Evolutionary conservation across 768 basidiomycete genomes (phyloP).

Genomic region (Termitomyces sp.): DNA sequence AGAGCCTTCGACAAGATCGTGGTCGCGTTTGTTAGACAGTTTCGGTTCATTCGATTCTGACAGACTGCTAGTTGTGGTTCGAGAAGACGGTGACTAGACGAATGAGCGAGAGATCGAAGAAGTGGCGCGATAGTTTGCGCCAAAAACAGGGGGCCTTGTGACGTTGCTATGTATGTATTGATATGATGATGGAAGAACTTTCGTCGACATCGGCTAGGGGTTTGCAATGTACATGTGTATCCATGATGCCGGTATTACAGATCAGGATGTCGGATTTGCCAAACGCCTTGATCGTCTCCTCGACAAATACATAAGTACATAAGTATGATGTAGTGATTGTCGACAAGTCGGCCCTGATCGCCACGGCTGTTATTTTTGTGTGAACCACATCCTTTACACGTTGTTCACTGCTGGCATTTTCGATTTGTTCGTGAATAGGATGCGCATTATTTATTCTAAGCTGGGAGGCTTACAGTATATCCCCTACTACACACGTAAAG

Average conservation of each 20-base stretch:
- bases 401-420: slow-evolving; percentile 31
- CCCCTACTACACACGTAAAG: slow-evolving; percentile 45
- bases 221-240: too few species aligned
- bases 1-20: slow-evolving; percentile 44
- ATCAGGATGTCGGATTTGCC: slow-evolving; percentile 57
- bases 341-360: slow-evolving; percentile 50
- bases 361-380: slow-evolving; percentile 38
- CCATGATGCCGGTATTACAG: slow-evolving; percentile 58
- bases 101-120: slow-evolving; percentile 23
- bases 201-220: slow-evolving; percentile 49
- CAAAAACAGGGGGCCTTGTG: slow-evolving; percentile 56
- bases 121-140: slow-evolving; percentile 42
- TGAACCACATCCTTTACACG: slow-evolving; percentile 49
- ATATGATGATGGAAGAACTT: slow-evolving; percentile 45
- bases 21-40: slow-evolving; percentile 39
- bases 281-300: slow-evolving; percentile 44
- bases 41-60: too few species aligned
- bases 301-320: slow-evolving; percentile 41
- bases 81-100: not conserved
- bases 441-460: too few species aligned
- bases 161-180: slow-evolving; percentile 41
- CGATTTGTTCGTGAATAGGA: not conserved
- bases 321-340: slow-evolving; percentile 47
- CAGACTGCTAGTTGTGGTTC: too few species aligned
- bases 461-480: slow-evolving; percentile 36